These are phyloP conservation scores for Erythrobasidium yunnanense DNA, from an alignment of 768 basidiomycete genomes.

Conservation along the genomic window DNA sequence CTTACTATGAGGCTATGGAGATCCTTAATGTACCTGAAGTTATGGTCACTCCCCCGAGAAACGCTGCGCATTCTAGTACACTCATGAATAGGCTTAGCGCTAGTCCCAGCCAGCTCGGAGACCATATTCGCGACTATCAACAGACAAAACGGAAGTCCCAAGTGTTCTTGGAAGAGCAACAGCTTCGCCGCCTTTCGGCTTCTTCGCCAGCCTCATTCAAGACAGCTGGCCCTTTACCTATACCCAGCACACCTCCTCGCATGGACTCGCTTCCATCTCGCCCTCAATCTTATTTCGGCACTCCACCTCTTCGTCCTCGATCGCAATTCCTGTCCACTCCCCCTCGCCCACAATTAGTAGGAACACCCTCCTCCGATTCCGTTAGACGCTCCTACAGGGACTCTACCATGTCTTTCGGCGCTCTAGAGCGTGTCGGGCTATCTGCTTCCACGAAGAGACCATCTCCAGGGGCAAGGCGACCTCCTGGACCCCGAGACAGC, in stretches of 20 bases:
- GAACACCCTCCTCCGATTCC: no score
- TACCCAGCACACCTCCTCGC: constrained; percentile 3
- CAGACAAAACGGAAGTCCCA: constrained; percentile 9
- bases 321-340: no score
- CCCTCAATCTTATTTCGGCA: no score
- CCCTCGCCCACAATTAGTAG: no score
- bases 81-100: constrained; percentile 2
- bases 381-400: no score
- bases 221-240: background rate
- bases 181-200: background rate
- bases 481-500: constrained; percentile 34
- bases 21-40: background rate
- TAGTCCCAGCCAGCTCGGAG: background rate
- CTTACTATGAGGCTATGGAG: background rate
- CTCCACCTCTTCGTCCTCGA: no score
- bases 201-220: constrained; percentile 3
- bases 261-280: constrained; percentile 8
- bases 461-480: background rate
- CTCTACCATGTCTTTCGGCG: constrained; percentile 31
- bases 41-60: constrained; percentile 14
- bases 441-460: constrained; percentile 21
- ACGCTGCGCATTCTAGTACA: background rate
- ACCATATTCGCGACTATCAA: background rate
- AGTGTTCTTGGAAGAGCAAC: constrained; percentile 11
- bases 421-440: constrained; percentile 27